Conservation (phyloP, 148 eudicot genomes). For the Fallopia convolvulus region DNA sequence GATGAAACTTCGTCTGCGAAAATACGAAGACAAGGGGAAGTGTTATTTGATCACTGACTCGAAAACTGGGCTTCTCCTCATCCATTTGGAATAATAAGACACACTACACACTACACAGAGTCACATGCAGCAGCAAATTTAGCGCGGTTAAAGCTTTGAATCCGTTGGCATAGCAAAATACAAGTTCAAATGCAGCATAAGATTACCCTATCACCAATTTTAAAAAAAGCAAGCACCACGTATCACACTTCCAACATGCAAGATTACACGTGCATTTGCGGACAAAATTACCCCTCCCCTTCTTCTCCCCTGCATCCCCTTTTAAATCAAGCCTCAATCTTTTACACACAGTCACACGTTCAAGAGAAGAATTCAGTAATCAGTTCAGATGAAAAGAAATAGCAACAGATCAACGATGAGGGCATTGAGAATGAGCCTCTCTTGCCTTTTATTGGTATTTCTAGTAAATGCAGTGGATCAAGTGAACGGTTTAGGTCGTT, state of each 20-base stretch:
- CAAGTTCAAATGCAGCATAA: too few relatives aligned
- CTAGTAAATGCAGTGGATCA: background rate
- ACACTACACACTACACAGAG: too few relatives aligned
- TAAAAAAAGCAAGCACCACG: background rate
- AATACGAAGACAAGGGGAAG: too few relatives aligned
- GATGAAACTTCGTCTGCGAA: too few relatives aligned
- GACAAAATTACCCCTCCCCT: background rate
- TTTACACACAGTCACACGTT: background rate
- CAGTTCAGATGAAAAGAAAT: background rate
- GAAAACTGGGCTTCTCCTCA: too few relatives aligned
- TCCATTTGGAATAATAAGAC: too few relatives aligned
- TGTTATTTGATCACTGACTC: too few relatives aligned
- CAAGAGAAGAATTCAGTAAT: background rate
- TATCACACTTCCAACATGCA: background rate
- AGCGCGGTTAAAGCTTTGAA: too few relatives aligned
- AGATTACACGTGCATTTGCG: background rate
- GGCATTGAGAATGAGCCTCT: background rate
- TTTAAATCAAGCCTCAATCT: background rate
- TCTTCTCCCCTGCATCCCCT: background rate
- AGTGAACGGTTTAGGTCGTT: conserved; percentile 16
- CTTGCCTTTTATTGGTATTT: background rate
- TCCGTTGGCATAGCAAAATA: too few relatives aligned
- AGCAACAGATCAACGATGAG: background rate
- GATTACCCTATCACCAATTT: background rate
- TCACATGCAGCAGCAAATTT: too few relatives aligned